Conservation (phyloP, 495 filamentous ascomycete genomes). For the Staphylotrichum tortipilum region DNA sequence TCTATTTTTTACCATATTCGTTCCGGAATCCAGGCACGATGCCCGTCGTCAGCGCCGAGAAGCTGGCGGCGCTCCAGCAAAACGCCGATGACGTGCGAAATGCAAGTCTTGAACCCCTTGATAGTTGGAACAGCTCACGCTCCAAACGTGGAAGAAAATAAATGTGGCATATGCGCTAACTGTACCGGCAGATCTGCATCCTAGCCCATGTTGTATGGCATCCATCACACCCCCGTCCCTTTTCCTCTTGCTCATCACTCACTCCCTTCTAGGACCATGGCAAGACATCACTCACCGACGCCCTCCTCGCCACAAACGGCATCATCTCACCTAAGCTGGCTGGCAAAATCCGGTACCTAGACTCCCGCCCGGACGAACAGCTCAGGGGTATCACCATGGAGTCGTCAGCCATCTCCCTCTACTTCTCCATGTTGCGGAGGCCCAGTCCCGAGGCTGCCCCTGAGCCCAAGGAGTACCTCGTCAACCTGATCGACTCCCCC, state of each 20-base stretch:
- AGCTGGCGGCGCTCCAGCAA: constrained; percentile 75
- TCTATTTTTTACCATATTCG: background rate
- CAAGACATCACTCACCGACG: constrained; percentile 95
- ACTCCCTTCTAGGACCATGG: constrained; percentile 65
- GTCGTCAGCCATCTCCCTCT: constrained; percentile 93
- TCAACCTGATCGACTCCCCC: constrained; percentile 97
- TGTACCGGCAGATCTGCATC: constrained; percentile 93
- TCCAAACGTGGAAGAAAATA: background rate
- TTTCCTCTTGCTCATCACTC: constrained; percentile 5
- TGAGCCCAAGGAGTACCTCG: constrained; percentile 75
- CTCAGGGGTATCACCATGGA: constrained; percentile 98
- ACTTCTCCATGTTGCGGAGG: constrained; percentile 78
- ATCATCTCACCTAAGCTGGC: constrained; percentile 97
- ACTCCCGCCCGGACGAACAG: constrained; percentile 95
- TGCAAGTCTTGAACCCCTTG: constrained; percentile 42
- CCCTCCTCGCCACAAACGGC: constrained; percentile 95
- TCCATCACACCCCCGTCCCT: background rate
- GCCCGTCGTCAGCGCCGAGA: constrained; percentile 81
- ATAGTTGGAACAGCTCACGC: too few species aligned
- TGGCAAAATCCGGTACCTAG: constrained; percentile 95
- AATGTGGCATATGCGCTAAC: constrained; percentile 1
- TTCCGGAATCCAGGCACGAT: constrained; percentile 41
- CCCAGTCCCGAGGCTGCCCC: constrained; percentile 58
- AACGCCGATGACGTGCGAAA: constrained; percentile 82
- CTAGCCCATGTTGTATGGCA: constrained; percentile 67